These are phyloP conservation scores for Daedaleopsis sinensis DNA, from an alignment of 768 basidiomycete species.

Conservation along the genomic window DNA sequence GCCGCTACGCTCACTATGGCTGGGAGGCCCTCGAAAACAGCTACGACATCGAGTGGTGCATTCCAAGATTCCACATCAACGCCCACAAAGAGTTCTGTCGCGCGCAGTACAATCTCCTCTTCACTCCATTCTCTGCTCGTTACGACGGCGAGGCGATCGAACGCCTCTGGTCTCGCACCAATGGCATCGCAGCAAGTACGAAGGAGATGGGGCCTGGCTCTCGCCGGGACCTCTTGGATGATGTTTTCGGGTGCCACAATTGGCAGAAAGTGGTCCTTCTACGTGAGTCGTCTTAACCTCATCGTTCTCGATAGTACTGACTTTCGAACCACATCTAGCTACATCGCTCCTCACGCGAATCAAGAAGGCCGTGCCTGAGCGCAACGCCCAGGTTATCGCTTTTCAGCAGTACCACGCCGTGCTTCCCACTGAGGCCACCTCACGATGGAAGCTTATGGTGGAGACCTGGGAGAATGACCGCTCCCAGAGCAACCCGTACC, in stretches of 20 bases:
- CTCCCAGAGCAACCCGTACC: constrained; percentile 24
- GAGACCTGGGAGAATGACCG: constrained; percentile 29
- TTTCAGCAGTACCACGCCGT: neutral
- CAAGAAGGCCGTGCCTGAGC: neutral
- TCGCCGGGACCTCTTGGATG: constrained; percentile 39
- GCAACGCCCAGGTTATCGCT: neutral
- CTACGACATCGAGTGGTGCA: constrained; percentile 19
- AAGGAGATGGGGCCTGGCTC: constrained; percentile 40
- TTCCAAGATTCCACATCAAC: constrained; percentile 44
- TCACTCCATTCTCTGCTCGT: constrained; percentile 29
- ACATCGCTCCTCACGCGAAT: neutral
- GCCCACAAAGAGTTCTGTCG: constrained; percentile 37
- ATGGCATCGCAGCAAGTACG: constrained; percentile 34
- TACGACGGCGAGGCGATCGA: constrained; percentile 44
- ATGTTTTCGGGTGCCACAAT: constrained; percentile 38
- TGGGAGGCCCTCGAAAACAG: neutral
- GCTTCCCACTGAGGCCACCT: neutral
- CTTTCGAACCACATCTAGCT: neutral
- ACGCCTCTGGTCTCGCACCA: constrained; percentile 38
- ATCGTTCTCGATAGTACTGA: neutral
- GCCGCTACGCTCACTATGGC: neutral
- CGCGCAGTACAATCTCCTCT: constrained; percentile 34
- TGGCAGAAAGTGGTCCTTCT: constrained; percentile 38
- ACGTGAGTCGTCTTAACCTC: constrained; percentile 24
- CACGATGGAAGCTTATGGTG: constrained; percentile 26